phyloP scores from a whole-genome alignment of 257 asterid species.

The Solanum rostratum region DNA sequence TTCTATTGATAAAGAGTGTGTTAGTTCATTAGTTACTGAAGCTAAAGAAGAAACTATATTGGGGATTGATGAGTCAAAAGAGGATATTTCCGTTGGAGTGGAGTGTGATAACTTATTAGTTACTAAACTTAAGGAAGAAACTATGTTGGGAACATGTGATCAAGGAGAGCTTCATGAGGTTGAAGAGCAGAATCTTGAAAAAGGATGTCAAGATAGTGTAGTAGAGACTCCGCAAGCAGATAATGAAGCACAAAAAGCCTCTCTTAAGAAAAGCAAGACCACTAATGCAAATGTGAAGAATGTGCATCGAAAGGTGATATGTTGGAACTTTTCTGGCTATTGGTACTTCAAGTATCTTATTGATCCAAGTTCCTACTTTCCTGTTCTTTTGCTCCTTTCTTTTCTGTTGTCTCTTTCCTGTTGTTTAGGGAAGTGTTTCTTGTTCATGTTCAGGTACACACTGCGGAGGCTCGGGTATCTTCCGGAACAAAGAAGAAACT shows the following conservation, averaged over 20 bases:
- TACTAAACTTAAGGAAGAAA: conserved; percentile 22
- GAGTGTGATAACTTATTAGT: conserved; percentile 10
- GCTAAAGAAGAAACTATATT: conserved; percentile 3
- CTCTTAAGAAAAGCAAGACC: conserved; percentile 20
- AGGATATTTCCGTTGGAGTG: conserved; percentile 7
- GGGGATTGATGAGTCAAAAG: conserved; percentile 7
- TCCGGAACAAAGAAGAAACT: conserved; percentile 32
- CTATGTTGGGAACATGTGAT: conserved; percentile 12
- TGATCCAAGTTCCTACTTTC: neutral
- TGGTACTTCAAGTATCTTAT: neutral
- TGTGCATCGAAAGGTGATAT: conserved; percentile 43
- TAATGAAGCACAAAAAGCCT: conserved; percentile 6
- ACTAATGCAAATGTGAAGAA: conserved; percentile 19
- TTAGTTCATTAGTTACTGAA: conserved; percentile 17
- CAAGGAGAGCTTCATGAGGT: conserved; percentile 14
- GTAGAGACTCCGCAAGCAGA: conserved; percentile 16
- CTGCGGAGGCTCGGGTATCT: conserved; percentile 26
- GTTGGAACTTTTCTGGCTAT: neutral
- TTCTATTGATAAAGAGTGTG: conserved; percentile 11
- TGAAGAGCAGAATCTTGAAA: neutral
- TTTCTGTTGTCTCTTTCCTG: neutral
- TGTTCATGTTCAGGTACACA: conserved; percentile 35
- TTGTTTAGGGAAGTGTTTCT: neutral
- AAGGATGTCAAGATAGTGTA: neutral
- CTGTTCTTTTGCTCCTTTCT: neutral